These are phyloP conservation scores for Carex pumila DNA, from an alignment of 176 grass and related monocot species.

Conservation along the genomic window DNA sequence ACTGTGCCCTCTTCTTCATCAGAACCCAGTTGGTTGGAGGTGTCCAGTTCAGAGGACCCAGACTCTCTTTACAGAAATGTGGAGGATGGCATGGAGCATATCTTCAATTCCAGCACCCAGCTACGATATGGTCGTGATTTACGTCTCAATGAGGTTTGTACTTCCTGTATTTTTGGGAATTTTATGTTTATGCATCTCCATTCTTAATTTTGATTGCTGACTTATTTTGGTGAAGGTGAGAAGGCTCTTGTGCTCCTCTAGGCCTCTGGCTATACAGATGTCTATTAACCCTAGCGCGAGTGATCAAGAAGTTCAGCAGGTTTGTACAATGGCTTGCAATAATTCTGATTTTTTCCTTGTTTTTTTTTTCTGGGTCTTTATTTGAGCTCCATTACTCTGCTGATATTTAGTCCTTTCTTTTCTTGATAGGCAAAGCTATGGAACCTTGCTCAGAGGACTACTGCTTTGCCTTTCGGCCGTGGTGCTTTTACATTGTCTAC, in stretches of 20 bases:
- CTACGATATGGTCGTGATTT: slow-evolving; percentile 83
- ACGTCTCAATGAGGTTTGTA: slow-evolving; percentile 83
- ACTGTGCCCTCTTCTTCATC: slow-evolving; percentile 53
- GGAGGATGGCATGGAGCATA: slow-evolving; percentile 99
- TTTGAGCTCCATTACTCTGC: neutral
- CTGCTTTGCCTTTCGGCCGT: slow-evolving; percentile 85
- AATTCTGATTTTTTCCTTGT: neutral
- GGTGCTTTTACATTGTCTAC: slow-evolving; percentile 93
- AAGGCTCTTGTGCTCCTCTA: slow-evolving; percentile 82
- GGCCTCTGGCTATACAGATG: slow-evolving; percentile 75
- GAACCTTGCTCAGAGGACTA: slow-evolving; percentile 98
- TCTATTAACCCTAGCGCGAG: slow-evolving; percentile 76
- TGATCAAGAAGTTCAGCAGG: slow-evolving; percentile 96
- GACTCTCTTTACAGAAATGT: slow-evolving; percentile 61
- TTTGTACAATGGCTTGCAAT: slow-evolving; percentile 19
- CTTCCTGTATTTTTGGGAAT: slow-evolving; percentile 12
- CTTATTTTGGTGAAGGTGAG: slow-evolving; percentile 50
- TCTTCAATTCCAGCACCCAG: slow-evolving; percentile 87
- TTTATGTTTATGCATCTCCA: slow-evolving; percentile 11
- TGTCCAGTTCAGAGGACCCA: slow-evolving; percentile 64
- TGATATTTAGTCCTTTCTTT: slow-evolving; percentile 17
- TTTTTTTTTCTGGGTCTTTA: slow-evolving; percentile 11
- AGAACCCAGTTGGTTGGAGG: slow-evolving; percentile 49
- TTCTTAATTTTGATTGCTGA: slow-evolving; percentile 4
- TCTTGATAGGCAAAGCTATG: slow-evolving; percentile 78